Percentiles rank a stretch among this genome's conserved stretches.
These are phyloP conservation scores for Ceratocystis ficicola DNA, from an alignment of 2,329 filamentous ascomycete genomes.

Conservation along the genomic window DNA sequence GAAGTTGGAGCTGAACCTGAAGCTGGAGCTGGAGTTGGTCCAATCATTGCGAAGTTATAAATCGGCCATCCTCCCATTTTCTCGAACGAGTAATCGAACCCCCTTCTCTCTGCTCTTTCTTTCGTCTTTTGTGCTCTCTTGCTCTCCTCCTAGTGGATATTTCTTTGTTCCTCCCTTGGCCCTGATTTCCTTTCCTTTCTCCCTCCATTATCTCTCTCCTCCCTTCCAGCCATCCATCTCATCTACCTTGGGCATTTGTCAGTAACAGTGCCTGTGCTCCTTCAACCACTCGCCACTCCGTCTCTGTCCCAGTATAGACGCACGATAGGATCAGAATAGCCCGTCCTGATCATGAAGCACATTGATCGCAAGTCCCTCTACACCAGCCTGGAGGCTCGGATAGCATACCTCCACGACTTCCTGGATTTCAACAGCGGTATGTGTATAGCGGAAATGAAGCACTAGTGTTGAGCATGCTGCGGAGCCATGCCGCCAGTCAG, in stretches of 20 bases:
- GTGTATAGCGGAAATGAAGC: conserved; percentile 26
- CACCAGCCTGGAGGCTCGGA: conserved; percentile 54
- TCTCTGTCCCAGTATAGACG: not conserved
- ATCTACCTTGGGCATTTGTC: not conserved
- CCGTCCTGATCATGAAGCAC: conserved; percentile 38
- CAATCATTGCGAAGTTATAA: not conserved
- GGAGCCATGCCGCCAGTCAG: not conserved
- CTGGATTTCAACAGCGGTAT: conserved; percentile 61
- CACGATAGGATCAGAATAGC: not conserved
- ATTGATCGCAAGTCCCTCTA: conserved; percentile 60
- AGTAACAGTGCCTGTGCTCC: not conserved
- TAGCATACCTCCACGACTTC: conserved; percentile 63
- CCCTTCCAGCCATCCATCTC: not conserved
- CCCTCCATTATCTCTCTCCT: not conserved
- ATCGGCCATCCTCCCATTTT: not conserved
- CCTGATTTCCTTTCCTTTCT: not conserved
- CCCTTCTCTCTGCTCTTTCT: not conserved
- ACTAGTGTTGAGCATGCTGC: not conserved
- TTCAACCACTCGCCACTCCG: not conserved
- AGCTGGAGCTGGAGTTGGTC: not conserved
- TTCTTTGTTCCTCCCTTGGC: not conserved
- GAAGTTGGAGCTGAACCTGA: too few species aligned
- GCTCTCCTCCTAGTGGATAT: not conserved
- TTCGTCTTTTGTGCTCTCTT: not conserved
- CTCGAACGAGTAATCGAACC: not conserved